Evolutionary conservation across 305 asterid genomes (phyloP).

Genomic region (Solanum hybrid): DNA sequence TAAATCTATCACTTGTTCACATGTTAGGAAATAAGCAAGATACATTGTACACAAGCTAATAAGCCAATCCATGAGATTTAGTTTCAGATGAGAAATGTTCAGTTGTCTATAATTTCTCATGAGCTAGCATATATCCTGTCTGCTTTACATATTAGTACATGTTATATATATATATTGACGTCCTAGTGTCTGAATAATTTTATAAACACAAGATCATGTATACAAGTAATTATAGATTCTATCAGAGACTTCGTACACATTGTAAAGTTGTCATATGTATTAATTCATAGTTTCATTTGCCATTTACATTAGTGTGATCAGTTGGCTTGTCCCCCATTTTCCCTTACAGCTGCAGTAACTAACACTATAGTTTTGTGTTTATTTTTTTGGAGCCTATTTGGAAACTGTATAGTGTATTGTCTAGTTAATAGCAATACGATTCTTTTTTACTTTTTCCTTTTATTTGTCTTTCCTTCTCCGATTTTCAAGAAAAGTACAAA

Average conservation of each 20-base stretch:
- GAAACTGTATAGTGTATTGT: not conserved
- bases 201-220: not conserved
- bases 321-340: not conserved
- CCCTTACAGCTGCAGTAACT: not conserved
- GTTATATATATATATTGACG: no score
- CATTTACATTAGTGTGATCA: no score
- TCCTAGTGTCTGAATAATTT: not conserved
- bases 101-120: not conserved
- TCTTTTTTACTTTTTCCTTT: not conserved
- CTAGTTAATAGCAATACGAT: not conserved
- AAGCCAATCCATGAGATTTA: not conserved
- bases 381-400: not conserved
- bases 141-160: not conserved
- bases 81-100: not conserved
- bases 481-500: not conserved
- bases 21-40: not conserved
- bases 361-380: not conserved
- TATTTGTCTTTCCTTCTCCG: not conserved
- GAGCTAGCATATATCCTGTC: not conserved
- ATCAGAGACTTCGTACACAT: no score
- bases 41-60: not conserved
- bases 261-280: no score
- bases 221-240: no score
- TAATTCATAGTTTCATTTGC: no score
- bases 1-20: not conserved